Evolutionary conservation across 2,329 filamentous ascomycete genomes (phyloP), one percentile per base, ranked within the genome.

Genomic region (Mycogone perniciosa): DNA sequence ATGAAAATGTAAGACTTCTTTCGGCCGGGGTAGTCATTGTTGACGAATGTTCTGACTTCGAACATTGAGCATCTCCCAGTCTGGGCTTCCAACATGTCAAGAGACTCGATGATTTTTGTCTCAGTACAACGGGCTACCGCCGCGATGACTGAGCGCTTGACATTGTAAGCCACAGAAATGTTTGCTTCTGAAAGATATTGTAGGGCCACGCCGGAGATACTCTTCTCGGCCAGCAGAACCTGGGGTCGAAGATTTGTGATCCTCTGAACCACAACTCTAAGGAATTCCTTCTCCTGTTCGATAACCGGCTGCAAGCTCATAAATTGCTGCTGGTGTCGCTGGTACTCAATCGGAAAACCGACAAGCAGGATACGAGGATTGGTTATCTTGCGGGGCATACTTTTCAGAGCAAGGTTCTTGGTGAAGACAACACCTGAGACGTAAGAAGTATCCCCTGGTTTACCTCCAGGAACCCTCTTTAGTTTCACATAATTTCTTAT

Each of bases 261-360:
- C 48, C 93, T 83, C 62, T 89, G 91, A 30, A 99, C 90, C 51
- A 99, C 81, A 62, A 96, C 93, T 59, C 86, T 82, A 29, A 99
- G 74, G 59, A 93, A 99, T 63, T 99, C 93, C 58, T 88, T 86
- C 69, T 99, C 95, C 67, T 99, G 93, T 50, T 92, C 88, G 60
- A 99, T 96, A 50, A 99, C 90, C 37, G 92, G 92, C 60, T 97
- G 90, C 45, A 99, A 73, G 61, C 93, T 99, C 91, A 99, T 96
- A 66, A 99, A 97, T 65, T 97, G 91, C 66, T 79, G 76, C 63
- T 78, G 74, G 59, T 96, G 90, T 37, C 93, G 83, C 52, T 95
- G 89, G 67, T 99, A 99, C 65, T 99, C 93, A 52, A 99, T 89
- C 0, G 93, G 85, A 63, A 99, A 99, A 0, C 90, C 92, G 51